Conservation (phyloP, 306 rosid species). For the Fragaria ananassa region DNA sequence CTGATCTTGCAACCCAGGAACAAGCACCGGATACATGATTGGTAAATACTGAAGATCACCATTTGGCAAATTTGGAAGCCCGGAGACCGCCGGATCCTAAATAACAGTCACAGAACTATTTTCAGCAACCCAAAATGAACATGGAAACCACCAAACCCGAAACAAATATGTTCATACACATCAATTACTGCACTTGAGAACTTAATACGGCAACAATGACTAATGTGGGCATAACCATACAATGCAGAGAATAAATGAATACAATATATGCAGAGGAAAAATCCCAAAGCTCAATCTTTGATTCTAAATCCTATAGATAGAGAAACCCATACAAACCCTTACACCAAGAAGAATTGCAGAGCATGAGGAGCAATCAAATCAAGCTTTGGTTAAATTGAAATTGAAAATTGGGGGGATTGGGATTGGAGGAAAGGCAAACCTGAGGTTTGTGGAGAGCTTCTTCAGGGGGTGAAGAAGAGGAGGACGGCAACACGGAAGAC, state of each 20-base stretch:
- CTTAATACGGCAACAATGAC: neutral
- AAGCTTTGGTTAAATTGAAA: neutral
- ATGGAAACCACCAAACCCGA: neutral
- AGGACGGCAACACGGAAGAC: constrained; percentile 38
- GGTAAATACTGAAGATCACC: constrained; percentile 69
- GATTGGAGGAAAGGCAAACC: constrained; percentile 30
- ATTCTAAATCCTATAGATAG: neutral
- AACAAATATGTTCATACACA: neutral
- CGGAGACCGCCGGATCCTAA: constrained; percentile 52
- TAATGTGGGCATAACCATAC: neutral
- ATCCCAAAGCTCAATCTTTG: neutral
- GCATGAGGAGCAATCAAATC: neutral
- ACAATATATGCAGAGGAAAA: neutral
- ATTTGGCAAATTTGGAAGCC: constrained; percentile 37
- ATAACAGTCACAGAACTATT: constrained; percentile 11
- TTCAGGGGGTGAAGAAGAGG: constrained; percentile 31
- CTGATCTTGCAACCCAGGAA: constrained; percentile 61
- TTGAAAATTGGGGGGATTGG: constrained; percentile 7
- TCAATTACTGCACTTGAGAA: neutral
- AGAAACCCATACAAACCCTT: neutral
- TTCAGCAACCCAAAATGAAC: constrained; percentile 2
- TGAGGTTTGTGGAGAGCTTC: constrained; percentile 38
- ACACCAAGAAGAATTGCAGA: neutral
- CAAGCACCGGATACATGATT: constrained; percentile 60
- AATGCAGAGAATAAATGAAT: neutral